Conservation (phyloP, 441 rosid genomes). For the Isatis lusitanica region DNA sequence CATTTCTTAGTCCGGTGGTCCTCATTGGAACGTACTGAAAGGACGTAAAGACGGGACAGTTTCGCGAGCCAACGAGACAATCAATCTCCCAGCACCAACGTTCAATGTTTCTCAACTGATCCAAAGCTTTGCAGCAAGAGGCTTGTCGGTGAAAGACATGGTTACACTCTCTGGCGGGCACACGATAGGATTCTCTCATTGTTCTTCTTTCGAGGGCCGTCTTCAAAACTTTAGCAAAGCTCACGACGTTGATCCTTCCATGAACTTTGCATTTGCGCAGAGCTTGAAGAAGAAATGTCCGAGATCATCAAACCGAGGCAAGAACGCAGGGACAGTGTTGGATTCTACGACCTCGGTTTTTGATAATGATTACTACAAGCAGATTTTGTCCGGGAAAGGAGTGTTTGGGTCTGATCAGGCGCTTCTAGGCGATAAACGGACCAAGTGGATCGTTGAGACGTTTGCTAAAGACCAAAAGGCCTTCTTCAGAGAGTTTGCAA, state of each 20-base stretch:
- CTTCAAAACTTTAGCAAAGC: constrained; percentile 56
- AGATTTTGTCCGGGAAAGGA: constrained; percentile 52
- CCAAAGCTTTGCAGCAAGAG: constrained; percentile 67
- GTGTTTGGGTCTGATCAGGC: constrained; percentile 71
- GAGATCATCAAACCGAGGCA: constrained; percentile 42
- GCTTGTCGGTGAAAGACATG: constrained; percentile 72
- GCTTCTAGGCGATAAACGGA: constrained; percentile 49
- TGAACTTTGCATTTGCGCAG: constrained; percentile 49
- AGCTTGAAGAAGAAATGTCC: constrained; percentile 52
- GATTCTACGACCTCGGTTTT: constrained; percentile 59
- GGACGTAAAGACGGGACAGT: constrained; percentile 76
- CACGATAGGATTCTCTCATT: constrained; percentile 73
- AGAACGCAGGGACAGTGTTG: constrained; percentile 62
- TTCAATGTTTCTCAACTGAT: constrained; percentile 66
- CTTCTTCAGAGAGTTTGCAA: constrained; percentile 67
- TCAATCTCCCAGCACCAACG: constrained; percentile 66
- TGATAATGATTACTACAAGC: constrained; percentile 67
- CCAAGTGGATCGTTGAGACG: constrained; percentile 59
- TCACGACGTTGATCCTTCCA: constrained; percentile 59
- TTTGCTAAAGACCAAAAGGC: constrained; percentile 57
- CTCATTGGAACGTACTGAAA: constrained; percentile 59
- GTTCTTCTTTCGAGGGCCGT: constrained; percentile 68
- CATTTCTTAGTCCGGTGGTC: constrained; percentile 64
- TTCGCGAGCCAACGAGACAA: constrained; percentile 61
- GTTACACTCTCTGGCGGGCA: constrained; percentile 81